Evolutionary conservation across 2,329 filamentous ascomycete species (phyloP), one percentile per base, ranked within the genome.

Genomic region (Didymella glomerata): DNA sequence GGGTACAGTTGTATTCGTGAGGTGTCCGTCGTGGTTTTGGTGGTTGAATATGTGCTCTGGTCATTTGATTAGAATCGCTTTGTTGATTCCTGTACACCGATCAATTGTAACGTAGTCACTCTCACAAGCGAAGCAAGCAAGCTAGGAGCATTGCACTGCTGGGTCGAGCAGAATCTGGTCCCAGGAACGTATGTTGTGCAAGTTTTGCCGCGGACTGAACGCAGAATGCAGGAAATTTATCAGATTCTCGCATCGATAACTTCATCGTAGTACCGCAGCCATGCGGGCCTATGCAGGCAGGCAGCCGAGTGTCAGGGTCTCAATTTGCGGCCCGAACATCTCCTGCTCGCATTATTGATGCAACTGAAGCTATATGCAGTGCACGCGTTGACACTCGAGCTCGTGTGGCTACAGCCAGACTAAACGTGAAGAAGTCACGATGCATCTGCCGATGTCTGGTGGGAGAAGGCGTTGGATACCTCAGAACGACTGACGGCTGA

Each of bases 291-390:
- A 46, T 48, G 42, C 42, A 47, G 32, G 30, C 45, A 46, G 11
- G 38, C 14, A 25, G 40, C 40, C 25, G 27, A 46, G 44, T 30
- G 44, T 53, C 44, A 53, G 28, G 49, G 40, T 58, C 24, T 46
- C 46, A 54, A 18, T 5, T 48, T 38, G 16, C 46, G 46, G 40
- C 34, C 56, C 50, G 56, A 59, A 38, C 56, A 59, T 59, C 25
- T 54, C 56, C 56, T 50, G 46, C 34, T 45, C 32, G 28, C 46
- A 46, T 49, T 25, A 25, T 20, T 22, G 30, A 49, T 46, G 45
- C 46, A 48, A 25, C 32, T 54, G 32, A 27, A 46, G 32, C 40
- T 41, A 46, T 46, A 28, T 36, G 30, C 45, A 22, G 16, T 46
- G 32, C 22, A 32, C 32, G 40, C 13, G 8, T 28, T 4, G 24